Evolutionary conservation across 140 eudicot genomes (phyloP), one percentile per base, ranked within the genome.

Genomic region (Flaveria floridana): DNA sequence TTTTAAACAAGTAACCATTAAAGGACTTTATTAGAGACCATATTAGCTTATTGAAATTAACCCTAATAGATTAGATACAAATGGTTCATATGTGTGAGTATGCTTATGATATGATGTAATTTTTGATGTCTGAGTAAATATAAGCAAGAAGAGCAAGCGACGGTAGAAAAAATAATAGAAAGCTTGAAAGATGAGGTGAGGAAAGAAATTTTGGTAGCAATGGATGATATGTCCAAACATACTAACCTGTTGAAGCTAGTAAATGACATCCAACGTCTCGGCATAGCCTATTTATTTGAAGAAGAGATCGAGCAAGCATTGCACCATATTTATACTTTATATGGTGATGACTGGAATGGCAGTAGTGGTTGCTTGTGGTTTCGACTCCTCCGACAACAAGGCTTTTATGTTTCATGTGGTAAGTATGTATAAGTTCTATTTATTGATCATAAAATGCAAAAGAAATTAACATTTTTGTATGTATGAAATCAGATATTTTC

Each of bases 301-400:
- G 19, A 61, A 61, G 67, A 61, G 67, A 61, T 61, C 0, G 66
- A 59, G 39, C 66, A 63, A 26, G 68, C 68, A 9, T 28, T 30
- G 47, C 47, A 28, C 13, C 69, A 34, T 64, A 64, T 64, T 28
- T 64, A 64, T 64, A 64, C 23, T 30, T 0, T 34, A 1, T 64
- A 64, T 30, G 68, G 71, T 30, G 77, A 76, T 2, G 25, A 50
- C 9, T 39, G 64, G 23, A 20, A 72, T 3, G 20, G 59, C 0
- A 78, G 70, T 63, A 65, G 71, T 58, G 76, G 72, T 7, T 34
- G 64, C 9, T 62, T 70, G 34, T 77, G 80, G 39, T 84, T 84
- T 64, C 85, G 88, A 30, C 66, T 84, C 14, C 71, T 84, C 0
- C 64, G 88, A 61, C 85, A 81, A 74, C 79, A 56, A 23, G 85